Evolutionary conservation across 345 rosid genomes (phyloP).

Genomic region (Eucalyptus urophylla): DNA sequence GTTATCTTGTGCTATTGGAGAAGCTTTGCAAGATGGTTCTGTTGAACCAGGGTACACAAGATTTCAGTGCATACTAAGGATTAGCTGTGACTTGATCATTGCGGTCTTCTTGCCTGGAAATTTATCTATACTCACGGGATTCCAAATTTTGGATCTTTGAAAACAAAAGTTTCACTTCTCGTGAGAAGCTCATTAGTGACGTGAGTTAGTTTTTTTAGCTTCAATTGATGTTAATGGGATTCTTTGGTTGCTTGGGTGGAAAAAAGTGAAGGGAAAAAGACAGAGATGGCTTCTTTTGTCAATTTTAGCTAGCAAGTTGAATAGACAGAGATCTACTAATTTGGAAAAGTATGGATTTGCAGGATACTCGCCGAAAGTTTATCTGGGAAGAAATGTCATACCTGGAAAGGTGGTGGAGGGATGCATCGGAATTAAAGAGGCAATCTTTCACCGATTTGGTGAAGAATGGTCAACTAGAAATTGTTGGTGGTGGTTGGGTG

Average conservation of each 20-base stretch:
- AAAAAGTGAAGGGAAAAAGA: not conserved
- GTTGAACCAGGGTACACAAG: not conserved
- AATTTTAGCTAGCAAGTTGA: not conserved
- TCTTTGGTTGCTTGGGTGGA: not conserved
- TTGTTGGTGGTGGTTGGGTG: slow-evolving; percentile 99
- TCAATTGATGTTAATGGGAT: not conserved
- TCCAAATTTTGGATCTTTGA: not conserved
- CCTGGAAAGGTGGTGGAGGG: slow-evolving; percentile 99
- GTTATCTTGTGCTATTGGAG: not conserved
- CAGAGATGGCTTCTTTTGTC: not conserved
- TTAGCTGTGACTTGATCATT: not conserved
- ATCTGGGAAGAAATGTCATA: slow-evolving; percentile 99
- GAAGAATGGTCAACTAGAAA: slow-evolving; percentile 89
- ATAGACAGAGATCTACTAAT: not conserved
- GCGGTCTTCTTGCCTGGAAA: not conserved
- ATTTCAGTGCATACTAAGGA: not conserved
- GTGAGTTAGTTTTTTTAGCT: not conserved
- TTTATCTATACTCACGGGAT: not conserved
- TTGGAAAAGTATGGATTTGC: not conserved
- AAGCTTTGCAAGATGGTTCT: not conserved
- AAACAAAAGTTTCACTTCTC: not conserved
- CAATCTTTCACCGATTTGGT: slow-evolving; percentile 64
- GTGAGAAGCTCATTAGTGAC: not conserved
- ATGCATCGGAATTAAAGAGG: slow-evolving; percentile 49
- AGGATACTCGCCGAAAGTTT: slow-evolving; percentile 85